These are phyloP conservation scores for Pichia pseudocactophila DNA, from an alignment of 805 yeast genomes.

Conservation along the genomic window DNA sequence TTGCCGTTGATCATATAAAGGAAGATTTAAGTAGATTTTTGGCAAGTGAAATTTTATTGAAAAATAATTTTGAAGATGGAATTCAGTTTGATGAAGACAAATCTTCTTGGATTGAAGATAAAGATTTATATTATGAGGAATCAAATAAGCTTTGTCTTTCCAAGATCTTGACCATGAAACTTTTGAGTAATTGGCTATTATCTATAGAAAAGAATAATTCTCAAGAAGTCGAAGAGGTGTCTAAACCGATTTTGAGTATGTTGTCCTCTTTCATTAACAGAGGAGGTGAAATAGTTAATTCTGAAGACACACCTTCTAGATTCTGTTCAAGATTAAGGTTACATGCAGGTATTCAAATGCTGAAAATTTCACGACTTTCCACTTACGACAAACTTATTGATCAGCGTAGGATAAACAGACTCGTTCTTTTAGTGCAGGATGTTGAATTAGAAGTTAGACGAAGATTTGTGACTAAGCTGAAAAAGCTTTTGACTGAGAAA, in stretches of 20 bases:
- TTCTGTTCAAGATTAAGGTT: constrained; percentile 57
- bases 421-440: constrained; percentile 60
- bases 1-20: constrained; percentile 38
- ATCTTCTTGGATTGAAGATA: constrained; percentile 22
- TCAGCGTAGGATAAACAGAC: constrained; percentile 40
- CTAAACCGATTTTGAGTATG: constrained; percentile 59
- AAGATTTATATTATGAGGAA: constrained; percentile 12
- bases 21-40: constrained; percentile 51
- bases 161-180: constrained; percentile 35
- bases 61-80: constrained; percentile 27
- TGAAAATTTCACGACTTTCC: constrained; percentile 55
- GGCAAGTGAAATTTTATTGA: constrained; percentile 52
- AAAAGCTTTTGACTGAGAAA: constrained; percentile 41
- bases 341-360: constrained; percentile 54
- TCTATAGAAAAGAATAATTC: constrained; percentile 29
- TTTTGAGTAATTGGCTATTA: constrained; percentile 50
- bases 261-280: constrained; percentile 58
- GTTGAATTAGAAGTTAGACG: constrained; percentile 48
- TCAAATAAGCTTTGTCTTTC: constrained; percentile 16
- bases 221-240: constrained; percentile 33
- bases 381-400: constrained; percentile 43
- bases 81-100: constrained; percentile 25
- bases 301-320: constrained; percentile 48
- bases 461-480: constrained; percentile 40
- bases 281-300: constrained; percentile 65